Percentiles rank a stretch among this genome's conserved stretches.
These are phyloP conservation scores for Digitaria exilis DNA, from an alignment of 202 grass and related monocot genomes.

Conservation along the genomic window DNA sequence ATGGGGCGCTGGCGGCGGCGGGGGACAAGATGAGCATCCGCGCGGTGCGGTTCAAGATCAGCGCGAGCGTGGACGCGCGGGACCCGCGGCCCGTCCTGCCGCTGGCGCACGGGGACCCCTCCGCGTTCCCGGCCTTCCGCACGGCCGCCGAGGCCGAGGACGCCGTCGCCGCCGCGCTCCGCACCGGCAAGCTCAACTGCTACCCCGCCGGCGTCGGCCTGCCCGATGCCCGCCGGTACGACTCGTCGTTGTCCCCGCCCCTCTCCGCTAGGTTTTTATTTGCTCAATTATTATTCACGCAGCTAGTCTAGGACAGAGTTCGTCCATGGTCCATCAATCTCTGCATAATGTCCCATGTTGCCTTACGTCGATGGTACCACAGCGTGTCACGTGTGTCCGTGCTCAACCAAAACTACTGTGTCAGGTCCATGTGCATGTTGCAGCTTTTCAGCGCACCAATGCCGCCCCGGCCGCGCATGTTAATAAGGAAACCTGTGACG, in stretches of 20 bases:
- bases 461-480: not conserved
- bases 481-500: not conserved
- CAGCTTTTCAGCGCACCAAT: not conserved
- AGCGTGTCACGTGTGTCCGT: not conserved
- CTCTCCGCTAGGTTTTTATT: too few relatives aligned
- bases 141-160: conserved; percentile 56
- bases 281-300: too few relatives aligned
- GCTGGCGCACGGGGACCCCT: conserved; percentile 65
- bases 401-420: too few relatives aligned
- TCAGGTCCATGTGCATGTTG: not conserved
- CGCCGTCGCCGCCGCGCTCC: conserved; percentile 53
- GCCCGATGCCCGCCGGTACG: conserved; percentile 52
- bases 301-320: too few relatives aligned
- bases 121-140: conserved; percentile 59
- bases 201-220: conserved; percentile 63
- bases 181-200: conserved; percentile 53
- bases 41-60: conserved; percentile 56
- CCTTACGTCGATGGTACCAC: not conserved
- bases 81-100: conserved; percentile 55
- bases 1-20: conserved; percentile 1
- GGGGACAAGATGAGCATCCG: conserved; percentile 57
- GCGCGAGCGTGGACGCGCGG: conserved; percentile 35
- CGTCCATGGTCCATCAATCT: too few relatives aligned
- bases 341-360: not conserved
- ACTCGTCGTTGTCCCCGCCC: not conserved